Base-by-base conservation (phyloP, 1,284 basidiomycete genomes). In the Neolentinus lepideus region DNA sequence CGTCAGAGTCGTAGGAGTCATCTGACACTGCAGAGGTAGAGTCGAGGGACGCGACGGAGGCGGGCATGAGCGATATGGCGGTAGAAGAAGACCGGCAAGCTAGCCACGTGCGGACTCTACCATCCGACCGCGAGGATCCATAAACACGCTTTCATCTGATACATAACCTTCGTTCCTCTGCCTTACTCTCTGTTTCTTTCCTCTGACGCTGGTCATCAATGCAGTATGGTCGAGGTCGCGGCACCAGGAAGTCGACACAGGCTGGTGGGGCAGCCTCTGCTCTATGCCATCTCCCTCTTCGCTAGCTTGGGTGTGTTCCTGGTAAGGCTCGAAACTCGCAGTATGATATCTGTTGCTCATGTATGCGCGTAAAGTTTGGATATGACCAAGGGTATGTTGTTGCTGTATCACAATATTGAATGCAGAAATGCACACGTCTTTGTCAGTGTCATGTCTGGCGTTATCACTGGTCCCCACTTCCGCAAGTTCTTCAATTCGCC, bases 391-490 rank as follows among this genome's bases (percentile, higher is more conserved):
- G 92, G 92, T 92, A 67, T 60, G 75, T 60, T 3, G 3, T 14
- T 50, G 10, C 54, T 24, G 22, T 33, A 53, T 43, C 26, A 52
- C 26, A 52, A 52, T 45, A 16, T 25, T 12, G 29, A 31, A 8
- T 36, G 54, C 51, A 45, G 51, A 14, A 50, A 43, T 43, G 8
- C 38, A 43, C n/a, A 43, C n/a, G 38, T 43, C 16, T 16, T n/a
- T 16, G 22, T n/a, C 63, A 88, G 89, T 58, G 88, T 92, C 66
- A 92, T 92, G 88, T 90, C 86, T 61, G 93, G 93, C 29, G 87
- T 97, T 64, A 96, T 98, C 69, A 98, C 95, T 21, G 92, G 92
- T 0, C 92, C 93, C 25, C 84, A 94, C 69, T 97, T 98, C 73
- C 84, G 81, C 63, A 80, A 83, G 58, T 91, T 80, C 70, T 93